phyloP scores from a whole-genome alignment of 2,329 filamentous ascomycete genomes.

The Clonostachys solani region DNA sequence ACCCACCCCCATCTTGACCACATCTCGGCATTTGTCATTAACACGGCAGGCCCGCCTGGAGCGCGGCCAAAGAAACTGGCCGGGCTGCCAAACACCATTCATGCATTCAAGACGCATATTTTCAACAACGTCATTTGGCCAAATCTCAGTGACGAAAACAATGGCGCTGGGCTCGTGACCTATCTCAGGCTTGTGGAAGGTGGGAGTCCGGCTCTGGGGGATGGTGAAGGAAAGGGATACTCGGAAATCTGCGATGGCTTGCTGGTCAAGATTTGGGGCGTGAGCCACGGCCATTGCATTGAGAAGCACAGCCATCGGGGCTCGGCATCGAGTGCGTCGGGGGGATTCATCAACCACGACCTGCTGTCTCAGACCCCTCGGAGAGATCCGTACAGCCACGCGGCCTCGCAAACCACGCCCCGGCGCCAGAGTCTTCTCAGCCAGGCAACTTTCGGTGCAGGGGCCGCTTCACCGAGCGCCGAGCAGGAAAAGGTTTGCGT shows the following conservation, averaged over 20 bases:
- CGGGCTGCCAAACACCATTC: slow-evolving; percentile 82
- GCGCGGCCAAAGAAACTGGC: slow-evolving; percentile 81
- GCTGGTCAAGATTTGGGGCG: slow-evolving; percentile 80
- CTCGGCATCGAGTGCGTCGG: slow-evolving; percentile 41
- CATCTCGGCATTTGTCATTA: slow-evolving; percentile 85
- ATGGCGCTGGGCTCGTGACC: slow-evolving; percentile 86
- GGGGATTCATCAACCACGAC: slow-evolving; percentile 6
- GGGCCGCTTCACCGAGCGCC: neutral
- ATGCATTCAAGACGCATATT: slow-evolving; percentile 87
- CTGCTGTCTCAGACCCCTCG: neutral
- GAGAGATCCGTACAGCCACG: neutral
- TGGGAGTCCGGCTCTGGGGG: slow-evolving; percentile 78
- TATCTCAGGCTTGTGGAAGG: slow-evolving; percentile 87
- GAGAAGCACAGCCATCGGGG: slow-evolving; percentile 66
- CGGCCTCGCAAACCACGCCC: slow-evolving; percentile 3
- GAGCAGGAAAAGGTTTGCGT: slow-evolving; percentile 56
- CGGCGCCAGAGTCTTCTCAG: slow-evolving; percentile 20
- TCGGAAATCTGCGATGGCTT: slow-evolving; percentile 84
- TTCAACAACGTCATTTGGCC: slow-evolving; percentile 99
- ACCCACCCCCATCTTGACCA: slow-evolving; percentile 98
- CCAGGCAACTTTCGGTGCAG: slow-evolving; percentile 13
- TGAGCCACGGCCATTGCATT: slow-evolving; percentile 88
- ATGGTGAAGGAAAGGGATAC: slow-evolving; percentile 77
- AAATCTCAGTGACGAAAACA: slow-evolving; percentile 93
- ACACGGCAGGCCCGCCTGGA: slow-evolving; percentile 81